These are phyloP conservation scores for Seiridium cupressi DNA, from an alignment of 2,329 filamentous ascomycete genomes.

Conservation along the genomic window DNA sequence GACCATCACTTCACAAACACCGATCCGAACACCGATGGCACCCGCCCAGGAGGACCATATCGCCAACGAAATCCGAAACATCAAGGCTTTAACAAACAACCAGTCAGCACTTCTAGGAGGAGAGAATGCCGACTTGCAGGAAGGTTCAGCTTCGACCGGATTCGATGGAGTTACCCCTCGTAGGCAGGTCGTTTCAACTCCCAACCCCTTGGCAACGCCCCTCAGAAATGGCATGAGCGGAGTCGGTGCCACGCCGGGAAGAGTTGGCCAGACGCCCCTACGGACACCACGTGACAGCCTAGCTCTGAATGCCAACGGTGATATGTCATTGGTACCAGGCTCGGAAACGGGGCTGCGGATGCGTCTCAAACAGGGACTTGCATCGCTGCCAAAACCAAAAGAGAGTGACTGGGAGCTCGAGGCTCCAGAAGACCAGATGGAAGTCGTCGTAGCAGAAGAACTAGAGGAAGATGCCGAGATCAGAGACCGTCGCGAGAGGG, in stretches of 20 bases:
- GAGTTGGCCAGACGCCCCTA: conserved; percentile 77
- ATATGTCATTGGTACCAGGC: conserved; percentile 65
- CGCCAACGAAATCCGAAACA: conserved; percentile 94
- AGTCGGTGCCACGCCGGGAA: conserved; percentile 65
- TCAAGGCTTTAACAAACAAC: conserved; percentile 86
- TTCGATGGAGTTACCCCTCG: conserved; percentile 83
- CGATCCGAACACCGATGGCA: conserved; percentile 88
- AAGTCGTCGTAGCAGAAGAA: conserved; percentile 48
- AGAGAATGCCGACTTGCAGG: conserved; percentile 86
- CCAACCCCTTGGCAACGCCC: conserved; percentile 93
- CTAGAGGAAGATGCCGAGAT: conserved; percentile 65
- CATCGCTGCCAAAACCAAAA: conserved; percentile 85
- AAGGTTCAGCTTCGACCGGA: conserved; percentile 79
- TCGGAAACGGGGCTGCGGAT: conserved; percentile 76
- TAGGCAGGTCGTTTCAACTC: conserved; percentile 80
- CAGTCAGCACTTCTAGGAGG: conserved; percentile 91
- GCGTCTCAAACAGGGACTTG: conserved; percentile 69
- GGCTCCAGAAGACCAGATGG: conserved; percentile 77
- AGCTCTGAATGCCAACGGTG: conserved; percentile 72
- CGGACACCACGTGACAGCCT: conserved; percentile 87
- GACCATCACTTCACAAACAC: conserved; percentile 74
- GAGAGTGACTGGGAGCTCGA: conserved; percentile 94
- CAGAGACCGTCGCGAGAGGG: conserved; percentile 74
- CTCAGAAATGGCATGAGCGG: conserved; percentile 64
- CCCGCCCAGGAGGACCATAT: conserved; percentile 93